Conservation (phyloP, 1,284 basidiomycete genomes). For the Cutaneotrichosporon sp. region DNA sequence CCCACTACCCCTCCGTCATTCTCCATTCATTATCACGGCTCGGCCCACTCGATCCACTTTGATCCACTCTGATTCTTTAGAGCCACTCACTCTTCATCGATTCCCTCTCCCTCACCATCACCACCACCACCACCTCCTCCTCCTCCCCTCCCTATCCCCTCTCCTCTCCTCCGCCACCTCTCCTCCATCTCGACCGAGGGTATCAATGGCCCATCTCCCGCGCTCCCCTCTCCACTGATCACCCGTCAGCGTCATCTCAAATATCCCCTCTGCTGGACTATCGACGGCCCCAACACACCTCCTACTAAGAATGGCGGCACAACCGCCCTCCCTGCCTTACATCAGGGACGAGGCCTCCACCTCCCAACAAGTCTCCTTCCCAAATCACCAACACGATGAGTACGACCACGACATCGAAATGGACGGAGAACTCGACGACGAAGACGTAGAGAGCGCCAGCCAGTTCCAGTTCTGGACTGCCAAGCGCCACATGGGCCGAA, state of each 20-base stretch:
- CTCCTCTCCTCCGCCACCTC: not conserved
- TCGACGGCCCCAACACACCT: too few relatives aligned
- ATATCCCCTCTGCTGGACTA: too few relatives aligned
- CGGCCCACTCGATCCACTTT: too few relatives aligned
- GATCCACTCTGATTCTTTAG: too few relatives aligned
- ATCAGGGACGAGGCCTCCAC: slow-evolving; percentile 44
- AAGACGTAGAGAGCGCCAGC: slow-evolving; percentile 20
- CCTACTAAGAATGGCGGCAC: slow-evolving; percentile 11
- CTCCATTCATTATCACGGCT: too few relatives aligned
- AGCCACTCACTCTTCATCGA: not conserved
- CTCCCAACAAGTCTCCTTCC: slow-evolving; percentile 41
- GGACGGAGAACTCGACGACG: slow-evolving; percentile 27
- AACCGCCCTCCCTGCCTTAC: slow-evolving; percentile 39
- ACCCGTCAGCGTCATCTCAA: too few relatives aligned
- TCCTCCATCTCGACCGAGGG: not conserved
- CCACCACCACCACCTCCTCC: not conserved
- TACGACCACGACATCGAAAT: slow-evolving; percentile 26
- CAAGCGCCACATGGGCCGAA: slow-evolving; percentile 41
- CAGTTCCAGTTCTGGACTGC: slow-evolving; percentile 48
- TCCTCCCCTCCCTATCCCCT: not conserved
- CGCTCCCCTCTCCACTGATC: not conserved
- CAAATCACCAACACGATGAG: slow-evolving; percentile 25
- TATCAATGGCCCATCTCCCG: not conserved
- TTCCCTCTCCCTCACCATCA: not conserved
- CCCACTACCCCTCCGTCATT: too few relatives aligned